These are phyloP conservation scores for Vigna hirtella DNA, from an alignment of 306 rosid species.

Conservation along the genomic window DNA sequence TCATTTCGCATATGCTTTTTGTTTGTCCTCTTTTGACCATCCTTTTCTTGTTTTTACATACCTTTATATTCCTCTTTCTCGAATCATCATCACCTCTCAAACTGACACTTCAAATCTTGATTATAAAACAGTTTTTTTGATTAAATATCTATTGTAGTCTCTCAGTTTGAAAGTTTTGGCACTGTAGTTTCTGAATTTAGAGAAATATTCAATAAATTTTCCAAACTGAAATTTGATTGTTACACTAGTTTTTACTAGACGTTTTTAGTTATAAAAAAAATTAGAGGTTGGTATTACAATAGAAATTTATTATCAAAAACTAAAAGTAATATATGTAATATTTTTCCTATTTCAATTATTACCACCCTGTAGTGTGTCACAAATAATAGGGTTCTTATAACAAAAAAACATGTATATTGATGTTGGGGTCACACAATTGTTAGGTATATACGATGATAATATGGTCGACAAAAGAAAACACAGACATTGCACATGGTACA, in stretches of 20 bases:
- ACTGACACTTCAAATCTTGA: slow-evolving; percentile 8
- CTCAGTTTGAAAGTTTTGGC: no score
- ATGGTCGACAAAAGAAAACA: not conserved
- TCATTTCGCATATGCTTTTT: not conserved
- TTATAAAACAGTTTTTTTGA: not conserved
- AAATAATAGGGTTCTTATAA: not conserved
- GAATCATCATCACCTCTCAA: not conserved
- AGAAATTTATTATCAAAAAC: no score
- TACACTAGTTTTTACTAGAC: no score
- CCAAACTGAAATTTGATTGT: no score
- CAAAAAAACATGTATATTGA: not conserved
- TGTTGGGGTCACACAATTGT: not conserved
- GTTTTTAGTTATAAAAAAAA: no score
- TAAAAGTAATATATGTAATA: no score
- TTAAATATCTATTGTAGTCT: no score
- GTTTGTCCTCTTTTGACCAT: not conserved
- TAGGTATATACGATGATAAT: not conserved
- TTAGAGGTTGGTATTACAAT: no score
- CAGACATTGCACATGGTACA: not conserved
- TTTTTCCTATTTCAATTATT: no score
- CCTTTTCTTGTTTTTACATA: not conserved
- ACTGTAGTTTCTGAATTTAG: no score
- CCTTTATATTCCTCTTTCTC: not conserved
- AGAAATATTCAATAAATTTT: no score
- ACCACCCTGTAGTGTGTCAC: no score